phyloP scores from a whole-genome alignment of 257 asterid species.

The Handroanthus guayacan region DNA sequence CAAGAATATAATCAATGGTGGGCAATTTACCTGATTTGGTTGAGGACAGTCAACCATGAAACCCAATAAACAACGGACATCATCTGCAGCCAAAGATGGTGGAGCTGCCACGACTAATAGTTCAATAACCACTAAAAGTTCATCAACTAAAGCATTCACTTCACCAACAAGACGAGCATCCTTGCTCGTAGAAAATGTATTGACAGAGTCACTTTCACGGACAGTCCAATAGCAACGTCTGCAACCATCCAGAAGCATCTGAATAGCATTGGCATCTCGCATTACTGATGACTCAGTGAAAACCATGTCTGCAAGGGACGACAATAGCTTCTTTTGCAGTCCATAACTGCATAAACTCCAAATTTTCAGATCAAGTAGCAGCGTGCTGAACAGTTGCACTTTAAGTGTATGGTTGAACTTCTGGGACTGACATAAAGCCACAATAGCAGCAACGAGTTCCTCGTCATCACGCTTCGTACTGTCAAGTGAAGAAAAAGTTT shows the following conservation, averaged over 20 bases:
- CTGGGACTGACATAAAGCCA: conserved; percentile 90
- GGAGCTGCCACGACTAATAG: conserved; percentile 92
- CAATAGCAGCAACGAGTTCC: conserved; percentile 94
- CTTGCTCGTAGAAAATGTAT: conserved; percentile 64
- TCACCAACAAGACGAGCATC: conserved; percentile 86
- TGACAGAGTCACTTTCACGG: conserved; percentile 81
- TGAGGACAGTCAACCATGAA: conserved; percentile 99
- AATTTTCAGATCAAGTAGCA: conserved; percentile 87
- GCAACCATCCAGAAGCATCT: conserved; percentile 98
- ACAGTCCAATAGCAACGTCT: conserved; percentile 95
- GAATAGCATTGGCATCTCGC: conserved; percentile 98
- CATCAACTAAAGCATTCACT: conserved; percentile 97
- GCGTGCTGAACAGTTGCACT: conserved; percentile 92
- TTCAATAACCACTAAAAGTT: conserved; percentile 94
- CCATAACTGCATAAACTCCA: conserved; percentile 99
- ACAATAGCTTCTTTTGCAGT: conserved; percentile 89
- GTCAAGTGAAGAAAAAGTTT: conserved; percentile 74
- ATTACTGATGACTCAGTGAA: conserved; percentile 88
- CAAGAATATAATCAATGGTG: not conserved
- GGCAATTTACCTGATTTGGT: conserved; percentile 81
- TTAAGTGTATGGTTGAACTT: conserved; percentile 80
- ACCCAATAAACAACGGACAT: conserved; percentile 90
- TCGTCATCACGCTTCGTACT: conserved; percentile 74
- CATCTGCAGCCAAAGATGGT: conserved; percentile 77
- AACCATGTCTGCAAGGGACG: conserved; percentile 99